Percentiles rank a stretch among this genome's conserved stretches.
Conservation (phyloP, 2,329 filamentous ascomycete genomes). For the Venturia carpophila region DNA sequence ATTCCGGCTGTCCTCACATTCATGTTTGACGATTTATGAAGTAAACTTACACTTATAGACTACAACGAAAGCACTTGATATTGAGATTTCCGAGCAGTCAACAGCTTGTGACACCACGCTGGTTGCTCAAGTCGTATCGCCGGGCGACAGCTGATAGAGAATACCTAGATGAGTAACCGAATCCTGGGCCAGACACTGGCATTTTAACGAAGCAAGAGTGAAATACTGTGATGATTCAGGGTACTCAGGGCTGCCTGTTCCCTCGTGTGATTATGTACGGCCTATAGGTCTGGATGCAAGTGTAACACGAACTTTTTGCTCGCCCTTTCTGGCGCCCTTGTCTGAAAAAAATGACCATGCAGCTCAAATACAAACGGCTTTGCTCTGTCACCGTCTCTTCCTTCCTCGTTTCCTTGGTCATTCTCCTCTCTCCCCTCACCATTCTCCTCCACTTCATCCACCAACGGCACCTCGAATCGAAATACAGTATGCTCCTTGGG, state of each 20-base stretch:
- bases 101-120: too few relatives aligned
- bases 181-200: neutral
- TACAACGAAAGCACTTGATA: neutral
- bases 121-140: too few relatives aligned
- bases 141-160: too few relatives aligned
- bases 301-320: constrained; percentile 16
- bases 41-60: neutral
- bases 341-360: constrained; percentile 12
- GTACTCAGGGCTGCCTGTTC: neutral
- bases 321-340: constrained; percentile 16
- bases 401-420: neutral
- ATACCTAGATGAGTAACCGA: neutral
- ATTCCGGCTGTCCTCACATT: neutral
- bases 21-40: neutral
- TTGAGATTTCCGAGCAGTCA: too few relatives aligned
- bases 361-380: constrained; percentile 17
- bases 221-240: neutral
- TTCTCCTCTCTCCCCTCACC: neutral
- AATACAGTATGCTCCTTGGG: constrained; percentile 91
- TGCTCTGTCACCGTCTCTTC: neutral
- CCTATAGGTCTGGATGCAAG: constrained; percentile 10
- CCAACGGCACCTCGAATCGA: constrained; percentile 58
- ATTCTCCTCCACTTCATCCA: constrained; percentile 15
- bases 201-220: neutral
- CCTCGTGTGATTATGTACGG: neutral